Conservation (phyloP, 2,329 filamentous ascomycete species). For the Fusarium sp. region DNA sequence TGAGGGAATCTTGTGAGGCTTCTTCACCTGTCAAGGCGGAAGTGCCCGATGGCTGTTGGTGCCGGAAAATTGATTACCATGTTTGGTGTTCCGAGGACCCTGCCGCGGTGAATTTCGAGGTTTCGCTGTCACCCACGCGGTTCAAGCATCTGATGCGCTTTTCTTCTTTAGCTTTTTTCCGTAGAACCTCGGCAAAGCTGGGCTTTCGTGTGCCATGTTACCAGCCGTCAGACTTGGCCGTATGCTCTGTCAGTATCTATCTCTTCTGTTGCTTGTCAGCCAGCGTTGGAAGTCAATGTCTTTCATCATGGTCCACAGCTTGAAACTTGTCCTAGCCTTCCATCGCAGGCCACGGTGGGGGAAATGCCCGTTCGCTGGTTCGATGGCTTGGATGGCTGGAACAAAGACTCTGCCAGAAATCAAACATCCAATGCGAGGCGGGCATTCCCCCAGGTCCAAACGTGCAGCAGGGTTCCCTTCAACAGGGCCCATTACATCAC, state of each 20-base stretch:
- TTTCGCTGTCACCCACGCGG: not conserved
- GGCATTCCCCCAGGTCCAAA: slow-evolving; percentile 38
- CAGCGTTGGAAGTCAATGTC: not conserved
- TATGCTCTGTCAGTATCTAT: not conserved
- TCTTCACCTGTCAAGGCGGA: slow-evolving; percentile 31
- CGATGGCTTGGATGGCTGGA: slow-evolving; percentile 30
- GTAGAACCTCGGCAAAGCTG: not conserved
- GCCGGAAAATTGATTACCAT: slow-evolving; percentile 13
- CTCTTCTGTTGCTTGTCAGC: not conserved
- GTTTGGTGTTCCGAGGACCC: slow-evolving; percentile 18
- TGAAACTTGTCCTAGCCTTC: not conserved
- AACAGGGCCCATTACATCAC: slow-evolving; percentile 37
- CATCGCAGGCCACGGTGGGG: not conserved
- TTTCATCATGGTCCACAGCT: not conserved
- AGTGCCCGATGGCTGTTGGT: slow-evolving; percentile 20
- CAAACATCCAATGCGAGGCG: slow-evolving; percentile 35
- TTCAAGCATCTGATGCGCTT: not conserved
- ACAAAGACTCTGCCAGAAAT: not conserved
- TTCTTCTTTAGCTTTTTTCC: not conserved
- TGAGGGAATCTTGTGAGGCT: not conserved
- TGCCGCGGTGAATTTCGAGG: not conserved
- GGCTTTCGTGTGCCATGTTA: not conserved
- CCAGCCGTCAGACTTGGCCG: not conserved
- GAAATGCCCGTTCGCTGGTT: slow-evolving; percentile 26
- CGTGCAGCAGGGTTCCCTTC: slow-evolving; percentile 34